These are phyloP conservation scores for Fraxinus angustifolia DNA, from an alignment of 305 asterid species.

Conservation along the genomic window DNA sequence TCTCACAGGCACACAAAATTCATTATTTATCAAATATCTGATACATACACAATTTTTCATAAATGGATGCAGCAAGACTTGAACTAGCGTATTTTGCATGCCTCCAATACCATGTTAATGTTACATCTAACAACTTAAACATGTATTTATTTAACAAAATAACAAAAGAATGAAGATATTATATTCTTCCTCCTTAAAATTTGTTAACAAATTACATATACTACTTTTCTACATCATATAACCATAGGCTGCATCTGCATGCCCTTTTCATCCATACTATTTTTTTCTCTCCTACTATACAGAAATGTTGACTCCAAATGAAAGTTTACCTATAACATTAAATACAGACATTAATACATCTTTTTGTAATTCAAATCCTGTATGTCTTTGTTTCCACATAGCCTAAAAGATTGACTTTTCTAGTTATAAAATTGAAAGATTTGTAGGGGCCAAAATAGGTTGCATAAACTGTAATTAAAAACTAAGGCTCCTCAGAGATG, in stretches of 20 bases:
- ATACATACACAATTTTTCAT: neutral
- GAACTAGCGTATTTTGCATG: neutral
- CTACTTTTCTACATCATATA: neutral
- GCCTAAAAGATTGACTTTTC: neutral
- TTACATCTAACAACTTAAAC: neutral
- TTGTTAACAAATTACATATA: neutral
- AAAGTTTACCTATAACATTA: neutral
- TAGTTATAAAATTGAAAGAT: neutral
- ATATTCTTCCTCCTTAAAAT: neutral
- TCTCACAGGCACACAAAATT: neutral
- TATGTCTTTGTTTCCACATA: neutral
- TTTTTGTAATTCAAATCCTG: neutral
- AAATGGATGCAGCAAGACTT: neutral
- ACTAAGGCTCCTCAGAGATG: slow-evolving; percentile 29
- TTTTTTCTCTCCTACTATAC: neutral
- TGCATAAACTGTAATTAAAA: slow-evolving; percentile 6
- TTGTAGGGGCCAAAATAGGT: neutral
- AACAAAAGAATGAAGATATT: neutral
- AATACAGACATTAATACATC: neutral
- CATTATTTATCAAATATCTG: neutral
- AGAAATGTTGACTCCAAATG: neutral
- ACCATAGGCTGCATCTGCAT: neutral
- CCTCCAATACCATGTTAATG: neutral
- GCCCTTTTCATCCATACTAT: neutral
- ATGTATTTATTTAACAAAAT: neutral